Base-by-base conservation (phyloP, 2,329 filamentous ascomycete species). In the Neopestalotiopsis sp. region DNA sequence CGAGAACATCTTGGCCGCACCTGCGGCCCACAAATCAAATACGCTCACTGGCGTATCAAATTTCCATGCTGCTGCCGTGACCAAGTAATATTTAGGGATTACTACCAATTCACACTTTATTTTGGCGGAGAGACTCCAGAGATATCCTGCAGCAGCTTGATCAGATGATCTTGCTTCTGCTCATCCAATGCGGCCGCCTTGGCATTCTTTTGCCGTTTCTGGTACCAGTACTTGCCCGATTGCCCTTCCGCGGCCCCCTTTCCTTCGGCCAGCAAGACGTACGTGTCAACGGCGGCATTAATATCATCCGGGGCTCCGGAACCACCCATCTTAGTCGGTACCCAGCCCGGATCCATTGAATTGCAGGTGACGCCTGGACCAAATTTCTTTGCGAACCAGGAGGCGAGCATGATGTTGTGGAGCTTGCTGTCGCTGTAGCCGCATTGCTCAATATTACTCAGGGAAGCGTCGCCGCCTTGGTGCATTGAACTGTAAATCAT, bases 341-440 rank as follows among this genome's bases (percentile, higher is more conserved):
- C 83, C 86, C 86, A 88, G 1, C 86, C 86, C 0, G 86, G 86
- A 73, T 87, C 82, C 62, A 86, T 78, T 0, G 82, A 79, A 58
- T 84, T 85, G 42, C 82, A 83, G 0, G 86, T 82, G 0, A 72
- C 72, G 7, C 66, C 68, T 7, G 81, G 74, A 1, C 78, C 74
- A 75, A 83, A 85, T 7, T 81, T 77, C 13, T 84, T 78, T 0
- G 86, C 82, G 69, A 90, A 85, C 2, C 84, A 85, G 68, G 85
- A 87, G 1, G 86, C 85, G 14, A 90, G 79, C 76, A 90, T 80
- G 40, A 87, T 78, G 69, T 87, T 83, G 70, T 89, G 86, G 40
- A 90, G 73, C 75, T 90, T 90, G 69, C 81, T 86, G 70, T 89
- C 86, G 68, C 79, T 80, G 71, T 90, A 90, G 1, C 76, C 72